phyloP scores from a whole-genome alignment of 805 yeast species.

The Metschnikowia reukaufii region DNA sequence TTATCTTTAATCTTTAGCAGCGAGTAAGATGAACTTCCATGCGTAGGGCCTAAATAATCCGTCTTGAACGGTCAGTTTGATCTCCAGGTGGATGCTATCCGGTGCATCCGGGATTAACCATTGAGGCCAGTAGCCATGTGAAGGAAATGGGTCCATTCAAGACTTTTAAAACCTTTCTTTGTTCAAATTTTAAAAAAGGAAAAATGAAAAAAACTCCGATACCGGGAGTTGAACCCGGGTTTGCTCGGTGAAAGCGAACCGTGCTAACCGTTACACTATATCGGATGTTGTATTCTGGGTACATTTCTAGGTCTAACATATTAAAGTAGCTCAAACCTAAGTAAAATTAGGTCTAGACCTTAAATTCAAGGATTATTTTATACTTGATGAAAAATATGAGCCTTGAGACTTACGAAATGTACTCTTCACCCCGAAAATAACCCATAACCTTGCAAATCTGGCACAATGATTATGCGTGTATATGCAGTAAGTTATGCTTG shows the following conservation, averaged over 20 bases:
- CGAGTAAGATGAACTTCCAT: neutral
- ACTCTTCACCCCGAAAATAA: neutral
- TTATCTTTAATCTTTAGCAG: neutral
- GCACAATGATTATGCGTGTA: too few relatives aligned
- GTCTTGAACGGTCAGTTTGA: neutral
- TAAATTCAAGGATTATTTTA: too few relatives aligned
- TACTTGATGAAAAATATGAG: too few relatives aligned
- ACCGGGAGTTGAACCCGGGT: constrained; percentile 88
- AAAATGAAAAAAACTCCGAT: constrained; percentile 49
- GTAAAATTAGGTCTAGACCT: too few relatives aligned
- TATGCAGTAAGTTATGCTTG: neutral
- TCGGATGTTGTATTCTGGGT: constrained; percentile 42
- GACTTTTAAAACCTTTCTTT: neutral
- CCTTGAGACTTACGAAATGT: too few relatives aligned
- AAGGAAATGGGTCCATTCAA: too few relatives aligned
- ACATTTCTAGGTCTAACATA: too few relatives aligned
- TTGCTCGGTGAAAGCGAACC: constrained; percentile 83
- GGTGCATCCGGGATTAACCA: neutral
- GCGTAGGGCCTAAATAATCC: neutral
- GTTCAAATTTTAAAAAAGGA: too few relatives aligned
- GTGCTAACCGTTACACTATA: constrained; percentile 82
- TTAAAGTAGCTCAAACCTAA: neutral
- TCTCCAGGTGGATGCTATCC: neutral
- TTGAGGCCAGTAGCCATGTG: too few relatives aligned
- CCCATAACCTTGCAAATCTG: neutral